phyloP scores from a whole-genome alignment of 768 basidiomycete genomes.

The Ephemerocybe angulata region DNA sequence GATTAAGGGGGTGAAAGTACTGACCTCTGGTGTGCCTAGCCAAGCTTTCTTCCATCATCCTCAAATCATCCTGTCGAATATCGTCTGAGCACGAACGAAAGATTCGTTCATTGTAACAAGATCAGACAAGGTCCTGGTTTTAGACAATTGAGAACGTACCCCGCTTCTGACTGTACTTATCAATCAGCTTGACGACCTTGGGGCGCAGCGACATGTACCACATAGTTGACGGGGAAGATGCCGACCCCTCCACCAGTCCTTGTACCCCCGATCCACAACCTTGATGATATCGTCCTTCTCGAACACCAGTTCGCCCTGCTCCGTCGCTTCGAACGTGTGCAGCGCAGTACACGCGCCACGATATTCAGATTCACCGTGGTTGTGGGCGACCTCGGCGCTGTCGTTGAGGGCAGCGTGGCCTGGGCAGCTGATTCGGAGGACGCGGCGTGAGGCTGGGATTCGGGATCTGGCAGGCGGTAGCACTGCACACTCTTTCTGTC shows the following conservation, averaged over 20 bases:
- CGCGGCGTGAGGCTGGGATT: conserved; percentile 12
- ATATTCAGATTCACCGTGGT: conserved; percentile 30
- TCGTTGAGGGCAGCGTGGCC: conserved; percentile 14
- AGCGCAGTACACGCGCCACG: conserved; percentile 82
- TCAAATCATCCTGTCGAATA: conserved; percentile 89
- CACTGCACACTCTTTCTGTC: too few species aligned
- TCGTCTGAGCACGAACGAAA: conserved; percentile 81
- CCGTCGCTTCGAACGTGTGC: conserved; percentile 84
- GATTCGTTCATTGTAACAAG: conserved; percentile 93
- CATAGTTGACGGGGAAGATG: conserved; percentile 97
- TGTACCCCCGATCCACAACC: conserved; percentile 89
- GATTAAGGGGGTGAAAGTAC: conserved; percentile 12
- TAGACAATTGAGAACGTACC: conserved; percentile 25
- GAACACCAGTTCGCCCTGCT: conserved; percentile 87
- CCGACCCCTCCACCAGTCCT: conserved; percentile 98
- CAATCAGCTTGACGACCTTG: conserved; percentile 94
- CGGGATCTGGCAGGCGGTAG: conserved; percentile 18
- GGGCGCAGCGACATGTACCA: conserved; percentile 88
- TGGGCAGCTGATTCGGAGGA: conserved; percentile 10
- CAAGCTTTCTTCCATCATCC: conserved; percentile 91
- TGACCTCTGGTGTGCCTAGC: conserved; percentile 66
- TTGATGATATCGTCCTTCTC: conserved; percentile 92
- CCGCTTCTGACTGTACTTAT: conserved; percentile 95
- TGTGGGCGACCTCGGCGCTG: conserved; percentile 16
- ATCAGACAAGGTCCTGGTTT: conserved; percentile 37